Conservation (phyloP, 2,329 filamentous ascomycete genomes). For the Mariannaea sp. region DNA sequence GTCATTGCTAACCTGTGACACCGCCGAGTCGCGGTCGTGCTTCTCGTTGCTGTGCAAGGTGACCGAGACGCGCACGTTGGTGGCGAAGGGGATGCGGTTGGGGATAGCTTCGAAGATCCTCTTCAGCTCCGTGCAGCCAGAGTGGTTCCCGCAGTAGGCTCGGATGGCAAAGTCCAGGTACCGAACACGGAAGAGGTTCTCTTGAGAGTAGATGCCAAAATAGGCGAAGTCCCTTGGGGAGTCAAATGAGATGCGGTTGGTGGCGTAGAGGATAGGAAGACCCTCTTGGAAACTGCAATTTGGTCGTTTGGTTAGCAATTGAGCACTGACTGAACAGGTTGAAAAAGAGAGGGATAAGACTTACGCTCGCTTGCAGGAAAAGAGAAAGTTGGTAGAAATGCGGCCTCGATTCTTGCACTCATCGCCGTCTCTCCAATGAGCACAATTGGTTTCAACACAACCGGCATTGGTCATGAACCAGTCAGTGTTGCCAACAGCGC, state of each 20-base stretch:
- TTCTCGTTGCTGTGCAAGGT: too few species aligned
- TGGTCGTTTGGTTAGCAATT: too few species aligned
- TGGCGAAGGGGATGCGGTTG: too few species aligned
- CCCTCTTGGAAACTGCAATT: background rate
- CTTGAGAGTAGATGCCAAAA: background rate
- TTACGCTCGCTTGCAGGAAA: conserved; percentile 17
- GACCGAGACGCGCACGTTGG: too few species aligned
- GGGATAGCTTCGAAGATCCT: too few species aligned
- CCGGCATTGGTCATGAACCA: too few species aligned
- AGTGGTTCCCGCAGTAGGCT: background rate
- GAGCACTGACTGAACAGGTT: background rate
- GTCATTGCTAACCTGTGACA: too few species aligned
- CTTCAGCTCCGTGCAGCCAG: too few species aligned
- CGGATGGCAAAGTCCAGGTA: background rate
- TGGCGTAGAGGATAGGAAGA: conserved; percentile 1
- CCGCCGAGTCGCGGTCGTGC: too few species aligned
- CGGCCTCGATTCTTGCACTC: conserved; percentile 1
- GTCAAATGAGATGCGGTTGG: background rate
- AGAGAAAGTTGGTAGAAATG: background rate
- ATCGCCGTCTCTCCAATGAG: background rate
- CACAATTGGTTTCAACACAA: too few species aligned
- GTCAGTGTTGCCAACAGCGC: too few species aligned
- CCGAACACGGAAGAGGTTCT: background rate
- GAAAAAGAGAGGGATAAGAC: background rate
- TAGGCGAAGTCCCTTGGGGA: background rate